These are phyloP conservation scores for Nemania bipapillata DNA, from an alignment of 2,329 filamentous ascomycete species.

Conservation along the genomic window DNA sequence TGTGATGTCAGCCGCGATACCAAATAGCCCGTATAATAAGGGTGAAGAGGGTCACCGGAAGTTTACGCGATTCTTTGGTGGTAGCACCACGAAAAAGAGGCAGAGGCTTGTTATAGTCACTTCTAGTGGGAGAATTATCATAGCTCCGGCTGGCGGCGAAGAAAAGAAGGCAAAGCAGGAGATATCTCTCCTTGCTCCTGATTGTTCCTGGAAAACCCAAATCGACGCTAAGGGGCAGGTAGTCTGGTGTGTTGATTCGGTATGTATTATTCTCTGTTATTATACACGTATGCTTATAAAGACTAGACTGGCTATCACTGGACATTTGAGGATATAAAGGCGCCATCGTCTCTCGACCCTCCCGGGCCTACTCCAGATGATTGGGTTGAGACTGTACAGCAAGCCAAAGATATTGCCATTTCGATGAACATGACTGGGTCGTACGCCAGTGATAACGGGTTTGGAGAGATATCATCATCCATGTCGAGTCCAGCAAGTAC, in stretches of 20 bases:
- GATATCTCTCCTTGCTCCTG: slow-evolving; percentile 80
- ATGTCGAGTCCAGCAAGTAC: slow-evolving; percentile 82
- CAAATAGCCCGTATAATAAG: slow-evolving; percentile 78
- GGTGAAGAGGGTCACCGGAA: slow-evolving; percentile 83
- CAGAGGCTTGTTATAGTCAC: slow-evolving; percentile 95
- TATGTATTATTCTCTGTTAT: slow-evolving; percentile 63
- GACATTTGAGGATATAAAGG: slow-evolving; percentile 92
- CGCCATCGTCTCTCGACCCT: slow-evolving; percentile 65
- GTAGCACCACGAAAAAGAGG: slow-evolving; percentile 89
- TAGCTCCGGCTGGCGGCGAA: slow-evolving; percentile 90
- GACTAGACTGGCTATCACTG: slow-evolving; percentile 84
- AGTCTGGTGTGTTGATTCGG: slow-evolving; percentile 91
- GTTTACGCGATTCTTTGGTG: slow-evolving; percentile 91
- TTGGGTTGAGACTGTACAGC: slow-evolving; percentile 90
- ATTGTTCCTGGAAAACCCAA: slow-evolving; percentile 81
- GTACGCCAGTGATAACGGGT: slow-evolving; percentile 74
- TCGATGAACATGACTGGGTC: slow-evolving; percentile 75
- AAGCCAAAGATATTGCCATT: slow-evolving; percentile 83
- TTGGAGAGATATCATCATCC: slow-evolving; percentile 74
- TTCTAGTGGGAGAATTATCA: slow-evolving; percentile 85
- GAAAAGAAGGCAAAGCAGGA: slow-evolving; percentile 96
- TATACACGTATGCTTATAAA: slow-evolving; percentile 40
- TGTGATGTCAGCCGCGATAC: slow-evolving; percentile 81
- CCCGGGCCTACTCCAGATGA: slow-evolving; percentile 79
- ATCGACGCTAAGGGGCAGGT: slow-evolving; percentile 87